Percentiles rank a stretch among this genome's conserved stretches.
phyloP scores from a whole-genome alignment of 2,329 filamentous ascomycete genomes.

The Pseudofabraea citricarpa region DNA sequence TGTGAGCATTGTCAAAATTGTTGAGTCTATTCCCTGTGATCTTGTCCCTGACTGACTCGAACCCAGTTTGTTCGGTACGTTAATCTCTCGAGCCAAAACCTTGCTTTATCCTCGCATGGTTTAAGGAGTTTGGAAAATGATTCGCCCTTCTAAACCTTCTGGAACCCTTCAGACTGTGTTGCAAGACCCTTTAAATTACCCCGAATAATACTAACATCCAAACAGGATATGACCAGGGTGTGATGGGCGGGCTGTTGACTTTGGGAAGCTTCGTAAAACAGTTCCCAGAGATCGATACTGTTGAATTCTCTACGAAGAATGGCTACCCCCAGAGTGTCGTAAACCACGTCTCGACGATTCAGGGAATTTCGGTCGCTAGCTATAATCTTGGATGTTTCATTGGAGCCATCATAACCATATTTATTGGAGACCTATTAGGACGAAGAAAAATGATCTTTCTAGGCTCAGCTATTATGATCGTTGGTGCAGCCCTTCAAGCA shows the following conservation, averaged over 20 bases:
- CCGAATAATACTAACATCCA: too few species aligned
- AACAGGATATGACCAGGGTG: conserved; percentile 65
- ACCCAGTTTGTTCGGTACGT: too few species aligned
- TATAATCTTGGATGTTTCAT: conserved; percentile 57
- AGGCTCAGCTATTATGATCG: conserved; percentile 51
- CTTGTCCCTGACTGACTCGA: too few species aligned
- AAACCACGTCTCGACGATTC: conserved; percentile 22
- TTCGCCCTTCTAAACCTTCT: too few species aligned
- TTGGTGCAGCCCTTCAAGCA: conserved; percentile 44
- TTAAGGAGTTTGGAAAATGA: too few species aligned
- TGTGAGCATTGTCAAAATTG: too few species aligned
- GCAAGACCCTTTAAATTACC: too few species aligned
- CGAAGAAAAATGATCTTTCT: conserved; percentile 51
- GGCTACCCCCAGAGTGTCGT: background rate
- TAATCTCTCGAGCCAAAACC: too few species aligned
- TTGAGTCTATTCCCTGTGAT: too few species aligned
- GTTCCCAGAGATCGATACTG: conserved; percentile 24
- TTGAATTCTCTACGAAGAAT: conserved; percentile 7
- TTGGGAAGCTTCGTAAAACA: conserved; percentile 47
- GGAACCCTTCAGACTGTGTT: too few species aligned
- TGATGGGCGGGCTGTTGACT: conserved; percentile 69
- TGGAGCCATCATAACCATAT: conserved; percentile 40
- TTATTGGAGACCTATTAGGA: conserved; percentile 51
- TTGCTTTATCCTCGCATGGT: too few species aligned
- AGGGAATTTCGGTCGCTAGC: conserved; percentile 47